A percentile compares a stretch with the other conserved stretches of the same genome.
Conservation (phyloP, 352 stramenopile genomes). For the Pythium volutum region DNA sequence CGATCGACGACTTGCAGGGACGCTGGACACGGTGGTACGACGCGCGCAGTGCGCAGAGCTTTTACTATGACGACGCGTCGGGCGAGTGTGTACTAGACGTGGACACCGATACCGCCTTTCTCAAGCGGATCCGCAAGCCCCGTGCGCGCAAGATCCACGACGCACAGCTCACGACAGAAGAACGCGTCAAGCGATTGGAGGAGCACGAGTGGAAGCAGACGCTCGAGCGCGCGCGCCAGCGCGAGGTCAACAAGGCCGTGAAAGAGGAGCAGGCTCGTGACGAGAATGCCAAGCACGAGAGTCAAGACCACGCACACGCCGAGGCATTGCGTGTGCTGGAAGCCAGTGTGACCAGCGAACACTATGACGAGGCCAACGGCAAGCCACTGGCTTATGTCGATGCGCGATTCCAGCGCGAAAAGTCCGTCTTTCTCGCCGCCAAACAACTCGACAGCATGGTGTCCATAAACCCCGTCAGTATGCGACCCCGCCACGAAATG, state of each 20-base stretch:
- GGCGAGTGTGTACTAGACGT: slow-evolving; percentile 68
- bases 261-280: slow-evolving; percentile 26
- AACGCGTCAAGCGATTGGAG: slow-evolving; percentile 33
- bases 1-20: slow-evolving; percentile 42
- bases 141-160: slow-evolving; percentile 20
- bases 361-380: slow-evolving; percentile 36
- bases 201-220: slow-evolving; percentile 65
- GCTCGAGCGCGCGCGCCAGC: slow-evolving; percentile 42
- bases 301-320: slow-evolving; percentile 26
- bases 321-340: slow-evolving; percentile 46
- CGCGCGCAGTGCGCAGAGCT: slow-evolving; percentile 44
- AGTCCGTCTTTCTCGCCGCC: slow-evolving; percentile 47
- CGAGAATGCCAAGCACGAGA: slow-evolving; percentile 12
- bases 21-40: slow-evolving; percentile 69
- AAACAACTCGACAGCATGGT: slow-evolving; percentile 35
- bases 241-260: slow-evolving; percentile 29
- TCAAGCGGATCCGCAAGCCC: slow-evolving; percentile 27
- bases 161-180: slow-evolving; percentile 23
- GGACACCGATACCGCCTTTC: slow-evolving; percentile 35
- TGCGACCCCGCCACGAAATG: slow-evolving; percentile 38
- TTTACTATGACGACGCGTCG: slow-evolving; percentile 62
- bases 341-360: slow-evolving; percentile 50
- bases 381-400: slow-evolving; percentile 56
- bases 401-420: slow-evolving; percentile 53
- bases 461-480: slow-evolving; percentile 34